phyloP scores from a whole-genome alignment of 1,139 yeast genomes.

The Lodderomyces oxycetoniae region DNA sequence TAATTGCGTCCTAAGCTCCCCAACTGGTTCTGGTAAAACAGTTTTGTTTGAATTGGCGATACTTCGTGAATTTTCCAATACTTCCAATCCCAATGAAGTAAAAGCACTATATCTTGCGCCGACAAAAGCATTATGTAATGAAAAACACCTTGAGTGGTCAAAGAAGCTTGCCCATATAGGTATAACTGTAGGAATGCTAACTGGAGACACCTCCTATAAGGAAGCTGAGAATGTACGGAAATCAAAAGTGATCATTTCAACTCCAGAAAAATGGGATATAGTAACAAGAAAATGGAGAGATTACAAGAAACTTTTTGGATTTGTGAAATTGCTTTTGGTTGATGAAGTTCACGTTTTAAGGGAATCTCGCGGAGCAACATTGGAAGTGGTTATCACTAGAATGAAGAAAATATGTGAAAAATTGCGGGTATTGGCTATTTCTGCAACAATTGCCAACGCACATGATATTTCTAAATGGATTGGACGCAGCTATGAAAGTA shows the following conservation, averaged over 20 bases:
- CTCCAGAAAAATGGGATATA: slow-evolving; percentile 58
- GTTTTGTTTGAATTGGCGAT: slow-evolving; percentile 52
- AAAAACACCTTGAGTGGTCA: slow-evolving; percentile 42
- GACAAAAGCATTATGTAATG: slow-evolving; percentile 48
- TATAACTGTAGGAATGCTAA: slow-evolving; percentile 41
- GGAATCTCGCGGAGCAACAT: slow-evolving; percentile 46
- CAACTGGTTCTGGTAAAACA: slow-evolving; percentile 58
- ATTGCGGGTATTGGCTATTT: slow-evolving; percentile 46
- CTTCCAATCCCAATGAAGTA: slow-evolving; percentile 15
- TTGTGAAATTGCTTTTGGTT: slow-evolving; percentile 38
- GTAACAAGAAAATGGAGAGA: slow-evolving; percentile 48
- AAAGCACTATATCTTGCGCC: slow-evolving; percentile 52
- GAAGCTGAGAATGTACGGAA: slow-evolving; percentile 39
- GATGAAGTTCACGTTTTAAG: slow-evolving; percentile 50
- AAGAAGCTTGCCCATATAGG: slow-evolving; percentile 29
- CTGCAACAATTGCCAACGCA: slow-evolving; percentile 54
- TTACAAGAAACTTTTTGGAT: slow-evolving; percentile 31
- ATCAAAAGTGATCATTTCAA: slow-evolving; percentile 46
- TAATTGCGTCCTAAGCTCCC: slow-evolving; percentile 48
- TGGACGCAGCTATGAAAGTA: slow-evolving; percentile 10
- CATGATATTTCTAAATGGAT: slow-evolving; percentile 48
- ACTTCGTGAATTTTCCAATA: slow-evolving; percentile 17
- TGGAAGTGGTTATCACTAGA: slow-evolving; percentile 51
- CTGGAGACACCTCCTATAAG: slow-evolving; percentile 42
- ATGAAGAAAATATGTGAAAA: slow-evolving; percentile 38